A percentile compares a stretch with the other conserved stretches of the same genome.
phyloP scores from a whole-genome alignment of 495 filamentous ascomycete genomes.

The Daldinia decipiens region DNA sequence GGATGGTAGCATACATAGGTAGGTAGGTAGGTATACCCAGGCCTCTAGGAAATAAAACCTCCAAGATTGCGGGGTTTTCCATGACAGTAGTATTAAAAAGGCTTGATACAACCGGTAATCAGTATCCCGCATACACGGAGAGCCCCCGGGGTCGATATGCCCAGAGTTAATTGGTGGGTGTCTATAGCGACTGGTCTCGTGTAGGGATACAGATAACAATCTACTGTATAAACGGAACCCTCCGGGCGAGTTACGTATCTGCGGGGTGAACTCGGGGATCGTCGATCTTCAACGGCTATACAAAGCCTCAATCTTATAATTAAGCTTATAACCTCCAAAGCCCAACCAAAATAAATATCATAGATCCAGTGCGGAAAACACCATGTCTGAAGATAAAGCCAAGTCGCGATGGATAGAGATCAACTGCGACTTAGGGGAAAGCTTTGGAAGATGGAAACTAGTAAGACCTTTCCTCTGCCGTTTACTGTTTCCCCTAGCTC shows the following conservation, averaged over 20 bases:
- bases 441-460: conserved; percentile 48
- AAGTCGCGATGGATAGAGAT: conserved; percentile 38
- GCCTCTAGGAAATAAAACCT: no score
- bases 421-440: conserved; percentile 50
- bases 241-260: neutral
- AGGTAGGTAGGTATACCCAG: no score
- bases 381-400: conserved; percentile 35
- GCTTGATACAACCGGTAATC: neutral
- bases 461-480: neutral
- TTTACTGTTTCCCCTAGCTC: neutral
- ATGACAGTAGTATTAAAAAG: neutral
- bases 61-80: no score
- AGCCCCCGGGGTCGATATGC: neutral
- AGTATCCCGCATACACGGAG: neutral
- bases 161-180: conserved; percentile 5
- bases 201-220: neutral
- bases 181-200: neutral
- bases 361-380: neutral
- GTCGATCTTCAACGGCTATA: neutral
- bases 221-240: neutral
- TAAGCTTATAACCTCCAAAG: neutral
- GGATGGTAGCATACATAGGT: no score
- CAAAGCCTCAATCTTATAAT: no score
- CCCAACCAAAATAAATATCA: neutral
- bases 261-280: conserved; percentile 9